Evolutionary conservation across 2,329 filamentous ascomycete genomes (phyloP).

Genomic region (Davidsoniella neocaledoniae): DNA sequence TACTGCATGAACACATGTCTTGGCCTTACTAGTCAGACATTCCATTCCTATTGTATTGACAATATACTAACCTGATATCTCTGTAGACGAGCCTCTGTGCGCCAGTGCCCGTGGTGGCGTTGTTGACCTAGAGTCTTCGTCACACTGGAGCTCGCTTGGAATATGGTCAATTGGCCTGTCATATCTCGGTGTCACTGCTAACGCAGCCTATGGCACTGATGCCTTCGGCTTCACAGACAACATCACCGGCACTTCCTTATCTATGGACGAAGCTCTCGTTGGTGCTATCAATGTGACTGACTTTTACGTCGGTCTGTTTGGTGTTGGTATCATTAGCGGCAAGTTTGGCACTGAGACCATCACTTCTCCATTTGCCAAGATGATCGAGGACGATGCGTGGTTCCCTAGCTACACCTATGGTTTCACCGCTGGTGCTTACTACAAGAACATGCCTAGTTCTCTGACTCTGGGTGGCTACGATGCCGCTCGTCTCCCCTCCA

Average conservation of each 20-base stretch:
- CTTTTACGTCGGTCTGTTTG: constrained; percentile 37
- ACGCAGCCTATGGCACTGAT: constrained; percentile 48
- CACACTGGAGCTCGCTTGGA: constrained; percentile 41
- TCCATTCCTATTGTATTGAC: too few relatives aligned
- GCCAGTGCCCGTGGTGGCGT: constrained; percentile 38
- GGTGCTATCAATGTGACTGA: constrained; percentile 38
- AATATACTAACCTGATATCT: background rate
- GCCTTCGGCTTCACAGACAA: constrained; percentile 26
- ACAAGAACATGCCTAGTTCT: constrained; percentile 34
- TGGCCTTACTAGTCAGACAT: too few relatives aligned
- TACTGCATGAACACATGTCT: background rate
- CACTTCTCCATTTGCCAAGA: constrained; percentile 35
- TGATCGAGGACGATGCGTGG: constrained; percentile 39
- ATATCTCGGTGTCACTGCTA: constrained; percentile 40
- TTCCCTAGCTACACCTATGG: constrained; percentile 61
- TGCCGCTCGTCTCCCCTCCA: constrained; percentile 32
- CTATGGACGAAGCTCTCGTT: constrained; percentile 30
- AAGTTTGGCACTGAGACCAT: constrained; percentile 33
- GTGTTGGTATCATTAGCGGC: constrained; percentile 37
- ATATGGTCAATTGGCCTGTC: constrained; percentile 42
- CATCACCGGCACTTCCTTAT: constrained; percentile 22
- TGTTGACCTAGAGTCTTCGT: constrained; percentile 36
- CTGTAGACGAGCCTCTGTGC: constrained; percentile 34
- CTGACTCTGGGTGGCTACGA: constrained; percentile 56
- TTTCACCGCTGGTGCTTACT: constrained; percentile 60